Conservation (phyloP, 345 rosid genomes). For the Erucastrum elatum region DNA sequence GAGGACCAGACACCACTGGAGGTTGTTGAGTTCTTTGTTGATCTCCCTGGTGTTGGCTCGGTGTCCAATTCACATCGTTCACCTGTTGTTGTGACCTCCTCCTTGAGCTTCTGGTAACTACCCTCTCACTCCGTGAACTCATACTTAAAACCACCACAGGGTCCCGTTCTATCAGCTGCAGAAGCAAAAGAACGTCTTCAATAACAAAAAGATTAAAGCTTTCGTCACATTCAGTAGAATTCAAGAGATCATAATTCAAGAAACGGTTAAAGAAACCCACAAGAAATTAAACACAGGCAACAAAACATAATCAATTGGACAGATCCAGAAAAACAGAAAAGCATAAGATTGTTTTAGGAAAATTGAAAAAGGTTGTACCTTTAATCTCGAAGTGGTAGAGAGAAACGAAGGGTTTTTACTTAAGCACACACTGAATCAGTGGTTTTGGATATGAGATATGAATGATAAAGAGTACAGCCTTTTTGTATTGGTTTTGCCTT, state of each 20-base stretch:
- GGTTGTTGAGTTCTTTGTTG: slow-evolving; percentile 25
- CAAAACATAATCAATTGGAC: background rate
- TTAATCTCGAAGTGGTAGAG: background rate
- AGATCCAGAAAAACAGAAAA: slow-evolving; percentile 13
- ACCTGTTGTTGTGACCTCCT: slow-evolving; percentile 17
- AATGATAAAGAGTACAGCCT: background rate
- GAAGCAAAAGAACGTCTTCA: background rate
- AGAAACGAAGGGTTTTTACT: slow-evolving; percentile 7
- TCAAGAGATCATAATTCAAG: background rate
- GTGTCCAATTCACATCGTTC: background rate
- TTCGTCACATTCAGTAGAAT: background rate
- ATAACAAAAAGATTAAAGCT: background rate
- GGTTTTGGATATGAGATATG: background rate
- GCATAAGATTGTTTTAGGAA: background rate
- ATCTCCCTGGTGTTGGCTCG: background rate
- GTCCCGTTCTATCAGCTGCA: background rate
- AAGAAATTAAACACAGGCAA: background rate
- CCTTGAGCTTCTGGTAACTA: slow-evolving; percentile 1
- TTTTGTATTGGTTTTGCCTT: background rate
- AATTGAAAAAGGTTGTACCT: slow-evolving; percentile 27
- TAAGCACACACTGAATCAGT: background rate
- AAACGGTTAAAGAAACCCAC: slow-evolving; percentile 9
- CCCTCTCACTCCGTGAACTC: slow-evolving; percentile 22
- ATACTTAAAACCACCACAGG: background rate
- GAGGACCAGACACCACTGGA: slow-evolving; percentile 18